Conservation (phyloP, 495 filamentous ascomycete genomes). For the Aspergillus ostianus region DNA sequence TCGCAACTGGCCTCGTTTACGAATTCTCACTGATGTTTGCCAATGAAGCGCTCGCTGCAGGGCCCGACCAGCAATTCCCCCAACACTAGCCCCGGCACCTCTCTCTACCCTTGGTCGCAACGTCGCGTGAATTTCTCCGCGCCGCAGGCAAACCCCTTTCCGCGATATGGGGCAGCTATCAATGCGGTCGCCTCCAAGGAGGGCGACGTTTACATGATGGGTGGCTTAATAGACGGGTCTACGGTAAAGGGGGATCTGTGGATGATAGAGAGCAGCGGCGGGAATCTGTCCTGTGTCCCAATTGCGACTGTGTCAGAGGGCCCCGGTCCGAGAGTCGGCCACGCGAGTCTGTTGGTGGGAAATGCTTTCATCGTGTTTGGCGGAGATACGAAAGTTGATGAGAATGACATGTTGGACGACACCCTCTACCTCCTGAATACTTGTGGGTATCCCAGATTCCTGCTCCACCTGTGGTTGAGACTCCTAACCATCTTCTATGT, state of each 20-base stretch:
- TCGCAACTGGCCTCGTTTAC: not conserved
- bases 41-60: constrained; percentile 37
- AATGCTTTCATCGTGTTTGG: constrained; percentile 99
- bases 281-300: constrained; percentile 86
- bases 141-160: constrained; percentile 83
- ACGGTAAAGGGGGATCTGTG: constrained; percentile 96
- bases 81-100: constrained; percentile 44
- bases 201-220: constrained; percentile 97
- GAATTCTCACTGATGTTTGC: constrained; percentile 13
- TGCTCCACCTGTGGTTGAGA: constrained; percentile 4
- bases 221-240: constrained; percentile 87
- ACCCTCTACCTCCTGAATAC: constrained; percentile 97
- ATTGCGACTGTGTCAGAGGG: constrained; percentile 90
- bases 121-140: constrained; percentile 81
- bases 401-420: constrained; percentile 86
- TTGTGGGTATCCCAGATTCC: constrained; percentile 57
- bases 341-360: constrained; percentile 90
- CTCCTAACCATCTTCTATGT: constrained; percentile 11
- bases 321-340: constrained; percentile 91
- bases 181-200: constrained; percentile 92
- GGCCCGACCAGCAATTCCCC: constrained; percentile 35
- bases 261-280: constrained; percentile 87
- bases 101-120: constrained; percentile 96
- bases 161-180: constrained; percentile 94
- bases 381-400: constrained; percentile 96